These are phyloP conservation scores for Nasturtium officinale DNA, from an alignment of 345 rosid genomes.

Conservation along the genomic window DNA sequence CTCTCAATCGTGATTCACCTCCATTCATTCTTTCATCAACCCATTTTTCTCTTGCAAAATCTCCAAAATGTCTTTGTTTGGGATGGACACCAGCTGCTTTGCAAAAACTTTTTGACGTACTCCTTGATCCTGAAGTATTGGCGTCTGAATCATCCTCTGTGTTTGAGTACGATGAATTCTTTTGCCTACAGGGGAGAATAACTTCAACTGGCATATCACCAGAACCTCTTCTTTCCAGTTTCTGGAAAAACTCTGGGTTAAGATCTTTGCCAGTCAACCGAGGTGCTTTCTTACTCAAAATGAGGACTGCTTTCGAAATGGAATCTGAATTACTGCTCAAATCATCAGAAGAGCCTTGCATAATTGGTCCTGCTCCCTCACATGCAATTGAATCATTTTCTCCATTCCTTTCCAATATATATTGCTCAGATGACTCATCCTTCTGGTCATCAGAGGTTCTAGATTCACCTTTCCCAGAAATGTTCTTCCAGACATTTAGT, in stretches of 20 bases:
- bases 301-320: constrained; percentile 66
- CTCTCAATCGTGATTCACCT: constrained; percentile 57
- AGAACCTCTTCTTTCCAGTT: constrained; percentile 65
- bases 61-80: constrained; percentile 47
- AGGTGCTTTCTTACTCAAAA: constrained; percentile 81
- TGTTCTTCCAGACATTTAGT: constrained; percentile 80
- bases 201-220: constrained; percentile 91
- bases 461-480: constrained; percentile 68
- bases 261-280: constrained; percentile 76
- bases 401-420: constrained; percentile 48
- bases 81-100: constrained; percentile 44
- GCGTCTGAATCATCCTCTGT: constrained; percentile 61
- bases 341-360: constrained; percentile 55
- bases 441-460: constrained; percentile 61
- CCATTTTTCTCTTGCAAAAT: constrained; percentile 45
- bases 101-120: constrained; percentile 53
- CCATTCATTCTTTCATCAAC: constrained; percentile 48
- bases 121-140: constrained; percentile 53
- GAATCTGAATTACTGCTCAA: constrained; percentile 57
- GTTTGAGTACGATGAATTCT: constrained; percentile 58
- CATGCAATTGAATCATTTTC: constrained; percentile 41
- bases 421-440: constrained; percentile 55
- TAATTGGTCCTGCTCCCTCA: constrained; percentile 46
- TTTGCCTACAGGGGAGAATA: constrained; percentile 66
- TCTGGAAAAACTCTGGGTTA: constrained; percentile 93